Conservation (phyloP, 768 basidiomycete genomes). For the Leucocoprinus leucothites region DNA sequence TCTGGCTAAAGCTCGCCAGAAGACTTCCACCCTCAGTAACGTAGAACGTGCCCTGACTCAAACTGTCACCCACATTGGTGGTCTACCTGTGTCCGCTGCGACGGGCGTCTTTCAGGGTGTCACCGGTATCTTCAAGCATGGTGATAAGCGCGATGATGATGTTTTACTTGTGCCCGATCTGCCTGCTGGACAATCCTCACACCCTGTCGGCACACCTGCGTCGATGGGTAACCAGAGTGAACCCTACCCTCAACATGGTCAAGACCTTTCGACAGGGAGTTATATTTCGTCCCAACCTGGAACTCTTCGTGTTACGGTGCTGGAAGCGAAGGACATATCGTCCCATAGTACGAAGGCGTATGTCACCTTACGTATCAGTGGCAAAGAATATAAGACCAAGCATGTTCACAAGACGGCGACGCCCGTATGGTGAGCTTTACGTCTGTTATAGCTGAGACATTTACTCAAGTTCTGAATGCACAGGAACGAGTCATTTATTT, state of each 20-base stretch:
- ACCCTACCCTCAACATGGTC: slow-evolving; percentile 18
- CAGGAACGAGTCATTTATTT: slow-evolving; percentile 87
- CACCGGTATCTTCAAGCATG: slow-evolving; percentile 65
- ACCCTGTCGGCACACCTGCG: slow-evolving; percentile 33
- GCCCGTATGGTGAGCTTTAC: slow-evolving; percentile 75
- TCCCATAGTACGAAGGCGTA: slow-evolving; percentile 74
- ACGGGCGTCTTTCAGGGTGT: slow-evolving; percentile 81
- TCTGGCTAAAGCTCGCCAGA: slow-evolving; percentile 78
- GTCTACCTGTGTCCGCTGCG: slow-evolving; percentile 73
- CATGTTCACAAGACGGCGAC: slow-evolving; percentile 66
- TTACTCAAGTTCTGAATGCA: background rate
- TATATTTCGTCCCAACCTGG: slow-evolving; percentile 44
- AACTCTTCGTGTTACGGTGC: slow-evolving; percentile 65
- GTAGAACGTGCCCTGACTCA: slow-evolving; percentile 66
- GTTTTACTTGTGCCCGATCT: slow-evolving; percentile 29
- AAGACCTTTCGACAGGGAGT: slow-evolving; percentile 18
- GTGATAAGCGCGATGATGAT: slow-evolving; percentile 35
- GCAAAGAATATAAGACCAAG: slow-evolving; percentile 84
- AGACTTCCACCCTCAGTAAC: slow-evolving; percentile 83
- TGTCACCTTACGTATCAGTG: slow-evolving; percentile 71
- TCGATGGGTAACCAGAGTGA: slow-evolving; percentile 17
- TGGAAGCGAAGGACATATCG: slow-evolving; percentile 67
- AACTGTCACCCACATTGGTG: slow-evolving; percentile 72
- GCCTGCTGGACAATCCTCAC: slow-evolving; percentile 52
- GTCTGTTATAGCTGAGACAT: background rate